Conservation (phyloP, 441 rosid species). For the Populus hybrid region DNA sequence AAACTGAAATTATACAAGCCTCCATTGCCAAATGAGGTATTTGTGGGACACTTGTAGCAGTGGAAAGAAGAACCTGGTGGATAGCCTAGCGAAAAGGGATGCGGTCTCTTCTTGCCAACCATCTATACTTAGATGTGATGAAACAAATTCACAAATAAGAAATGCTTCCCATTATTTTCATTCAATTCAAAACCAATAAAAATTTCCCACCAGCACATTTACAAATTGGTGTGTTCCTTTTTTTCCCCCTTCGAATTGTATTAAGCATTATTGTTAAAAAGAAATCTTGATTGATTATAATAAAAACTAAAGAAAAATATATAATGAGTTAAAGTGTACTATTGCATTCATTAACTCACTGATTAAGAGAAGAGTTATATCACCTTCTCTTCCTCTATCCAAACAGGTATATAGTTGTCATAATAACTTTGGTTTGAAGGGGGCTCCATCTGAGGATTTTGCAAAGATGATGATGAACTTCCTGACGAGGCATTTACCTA, state of each 20-base stretch:
- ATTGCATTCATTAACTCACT: background rate
- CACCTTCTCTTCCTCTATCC: slow-evolving; percentile 49
- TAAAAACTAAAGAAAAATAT: background rate
- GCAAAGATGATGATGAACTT: slow-evolving; percentile 37
- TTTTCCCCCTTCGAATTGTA: background rate
- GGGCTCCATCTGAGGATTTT: slow-evolving; percentile 50
- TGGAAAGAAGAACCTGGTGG: slow-evolving; percentile 26
- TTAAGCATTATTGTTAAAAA: background rate
- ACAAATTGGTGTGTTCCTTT: background rate
- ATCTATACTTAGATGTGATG: slow-evolving; percentile 28
- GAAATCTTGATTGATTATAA: background rate
- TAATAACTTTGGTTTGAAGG: slow-evolving; percentile 70
- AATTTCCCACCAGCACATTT: too few relatives aligned
- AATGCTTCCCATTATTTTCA: background rate
- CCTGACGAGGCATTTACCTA: slow-evolving; percentile 45
- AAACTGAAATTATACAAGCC: slow-evolving; percentile 13
- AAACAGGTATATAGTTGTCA: slow-evolving; percentile 24
- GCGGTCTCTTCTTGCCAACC: slow-evolving; percentile 51
- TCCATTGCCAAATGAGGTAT: slow-evolving; percentile 27
- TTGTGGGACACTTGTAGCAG: slow-evolving; percentile 25
- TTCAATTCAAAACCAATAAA: too few relatives aligned
- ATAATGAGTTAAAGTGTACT: background rate
- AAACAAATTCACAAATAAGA: slow-evolving; percentile 17
- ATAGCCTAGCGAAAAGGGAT: slow-evolving; percentile 41
- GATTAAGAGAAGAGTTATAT: background rate